A percentile compares a stretch with the other conserved stretches of the same genome.
Evolutionary conservation across 306 rosid genomes (phyloP).

Genomic region (Elaeagnus macrophylla): DNA sequence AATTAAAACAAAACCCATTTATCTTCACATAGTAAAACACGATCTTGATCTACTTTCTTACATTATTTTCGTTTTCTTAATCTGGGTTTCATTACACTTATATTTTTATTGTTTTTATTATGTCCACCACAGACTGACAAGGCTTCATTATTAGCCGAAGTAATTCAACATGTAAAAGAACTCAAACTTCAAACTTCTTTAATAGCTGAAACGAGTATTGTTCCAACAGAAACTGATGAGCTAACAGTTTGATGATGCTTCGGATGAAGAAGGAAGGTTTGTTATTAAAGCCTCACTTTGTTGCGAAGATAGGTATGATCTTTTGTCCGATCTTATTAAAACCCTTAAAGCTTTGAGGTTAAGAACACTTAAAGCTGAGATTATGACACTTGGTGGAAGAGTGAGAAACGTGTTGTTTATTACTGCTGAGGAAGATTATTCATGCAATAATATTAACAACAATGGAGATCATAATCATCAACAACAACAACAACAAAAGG

Average conservation of each 20-base stretch:
- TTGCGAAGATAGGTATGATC: constrained; percentile 82
- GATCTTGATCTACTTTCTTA: too few relatives aligned
- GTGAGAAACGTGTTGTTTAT: constrained; percentile 73
- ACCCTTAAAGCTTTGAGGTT: constrained; percentile 52
- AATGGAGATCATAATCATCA: constrained; percentile 16
- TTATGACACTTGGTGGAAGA: constrained; percentile 66
- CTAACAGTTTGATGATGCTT: constrained; percentile 49
- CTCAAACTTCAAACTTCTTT: constrained; percentile 67
- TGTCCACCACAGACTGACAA: constrained; percentile 64
- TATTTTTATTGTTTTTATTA: background rate
- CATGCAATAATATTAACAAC: background rate
- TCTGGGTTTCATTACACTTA: background rate
- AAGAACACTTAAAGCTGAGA: constrained; percentile 74
- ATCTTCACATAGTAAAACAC: too few relatives aligned
- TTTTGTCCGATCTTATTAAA: constrained; percentile 67
- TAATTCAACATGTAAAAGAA: constrained; percentile 81
- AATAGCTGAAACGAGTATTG: constrained; percentile 60
- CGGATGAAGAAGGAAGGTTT: constrained; percentile 61
- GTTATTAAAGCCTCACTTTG: constrained; percentile 76
- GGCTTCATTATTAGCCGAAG: constrained; percentile 80
- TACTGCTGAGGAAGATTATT: constrained; percentile 52
- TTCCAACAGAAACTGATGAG: constrained; percentile 72
- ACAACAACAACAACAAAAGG: constrained; percentile 20
- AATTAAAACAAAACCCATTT: too few relatives aligned
- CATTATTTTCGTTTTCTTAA: background rate